Evolutionary conservation across 352 stramenopile species (phyloP), one percentile per base, ranked within the genome.

Genomic region (Globisporangium carolinianum): DNA sequence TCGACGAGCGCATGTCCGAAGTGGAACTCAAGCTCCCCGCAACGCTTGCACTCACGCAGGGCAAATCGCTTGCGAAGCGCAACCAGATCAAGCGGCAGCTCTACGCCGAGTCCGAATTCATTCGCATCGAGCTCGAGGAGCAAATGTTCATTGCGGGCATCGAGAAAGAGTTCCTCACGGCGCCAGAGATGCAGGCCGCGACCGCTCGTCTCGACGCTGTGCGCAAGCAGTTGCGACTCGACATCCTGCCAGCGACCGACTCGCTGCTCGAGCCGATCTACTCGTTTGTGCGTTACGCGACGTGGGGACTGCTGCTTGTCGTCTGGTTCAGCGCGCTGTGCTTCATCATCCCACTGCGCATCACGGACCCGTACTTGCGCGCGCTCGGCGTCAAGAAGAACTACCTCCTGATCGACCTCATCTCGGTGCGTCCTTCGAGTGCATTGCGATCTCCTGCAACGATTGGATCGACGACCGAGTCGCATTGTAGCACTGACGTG

Each of bases 121-220:
- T 94, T 51, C 83, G 79, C 57, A 66, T 94, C 17, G 83, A 94
- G 57, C 68, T 94, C 45, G 81, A 94, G 53, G 83, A 90, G 65
- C 69, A 79, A 32, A 71, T 92, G 61, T 89, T 90, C 62, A 52
- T 72, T 51, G 61, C 83, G 17, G 81, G 76, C 45, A 79, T 89
- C 41, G 76, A 90, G 48, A 69, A 57, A n/a, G 67, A 87, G 57
- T 87, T 69, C 70, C 39, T 72, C 14, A 67, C 69, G 24, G 73
- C 73, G 10, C 60, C 71, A 0, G 70, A 78, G 52, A 78, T 91
- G 51, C 57, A 72, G 37, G 63, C 72, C 4, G 76, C 76, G 52
- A 86, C 79, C 49, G 64, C 59, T 12, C 69, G 83, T 37, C 68
- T 94, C 49, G 75, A 91, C 47, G 72, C 62, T 14, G 67, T 94